phyloP scores from a whole-genome alignment of 2,329 filamentous ascomycete genomes.

The Coniochaeta prunicola region DNA sequence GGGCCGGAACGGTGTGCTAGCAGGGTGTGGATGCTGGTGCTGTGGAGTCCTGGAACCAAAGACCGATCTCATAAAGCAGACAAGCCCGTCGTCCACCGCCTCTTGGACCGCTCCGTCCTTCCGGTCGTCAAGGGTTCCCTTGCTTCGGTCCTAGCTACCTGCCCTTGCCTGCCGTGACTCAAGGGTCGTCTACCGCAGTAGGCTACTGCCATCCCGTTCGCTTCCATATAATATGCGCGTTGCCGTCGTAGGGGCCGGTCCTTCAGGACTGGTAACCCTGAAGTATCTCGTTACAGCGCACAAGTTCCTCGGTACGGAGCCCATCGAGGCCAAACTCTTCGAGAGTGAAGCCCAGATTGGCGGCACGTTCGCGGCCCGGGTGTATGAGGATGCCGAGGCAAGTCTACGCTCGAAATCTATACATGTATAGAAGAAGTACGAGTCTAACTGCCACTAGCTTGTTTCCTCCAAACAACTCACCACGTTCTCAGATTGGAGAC shows the following conservation, averaged over 20 bases:
- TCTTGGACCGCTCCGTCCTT: background rate
- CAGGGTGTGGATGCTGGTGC: background rate
- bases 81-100: background rate
- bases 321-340: conserved; percentile 32
- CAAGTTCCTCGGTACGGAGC: conserved; percentile 18
- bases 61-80: background rate
- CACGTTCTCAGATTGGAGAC: conserved; percentile 35
- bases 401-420: background rate
- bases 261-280: conserved; percentile 30
- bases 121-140: background rate
- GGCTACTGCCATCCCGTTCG: background rate
- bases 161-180: background rate
- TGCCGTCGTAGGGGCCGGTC: conserved; percentile 29
- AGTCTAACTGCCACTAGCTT: conserved; percentile 13
- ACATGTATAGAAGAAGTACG: too few relatives aligned
- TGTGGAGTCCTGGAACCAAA: background rate
- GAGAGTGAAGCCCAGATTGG: conserved; percentile 31
- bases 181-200: background rate
- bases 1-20: background rate
- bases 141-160: background rate
- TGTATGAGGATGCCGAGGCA: conserved; percentile 36
- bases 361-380: conserved; percentile 32
- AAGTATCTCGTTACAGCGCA: conserved; percentile 28
- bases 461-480: conserved; percentile 39
- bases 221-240: conserved; percentile 13